A percentile compares a stretch with the other conserved stretches of the same genome.
Evolutionary conservation across 1,284 basidiomycete genomes (phyloP).

Genomic region (Melanopsichium pennsylvanicum): DNA sequence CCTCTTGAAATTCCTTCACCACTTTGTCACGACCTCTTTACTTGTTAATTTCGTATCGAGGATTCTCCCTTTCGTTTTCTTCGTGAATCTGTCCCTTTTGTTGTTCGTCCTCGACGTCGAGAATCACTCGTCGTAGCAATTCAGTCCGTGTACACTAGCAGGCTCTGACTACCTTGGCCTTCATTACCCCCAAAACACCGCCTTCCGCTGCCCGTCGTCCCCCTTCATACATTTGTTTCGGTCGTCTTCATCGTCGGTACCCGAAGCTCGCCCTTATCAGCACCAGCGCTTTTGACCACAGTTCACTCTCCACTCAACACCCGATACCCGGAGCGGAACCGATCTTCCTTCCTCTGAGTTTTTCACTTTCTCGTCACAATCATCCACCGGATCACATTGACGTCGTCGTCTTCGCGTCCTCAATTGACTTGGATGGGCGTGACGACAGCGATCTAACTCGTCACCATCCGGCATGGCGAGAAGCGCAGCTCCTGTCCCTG

Average conservation of each 20-base stretch:
- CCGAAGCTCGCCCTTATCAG: slow-evolving; percentile 4
- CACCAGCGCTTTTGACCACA: too few species aligned
- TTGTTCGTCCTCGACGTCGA: slow-evolving; percentile 4
- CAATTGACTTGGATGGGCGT: slow-evolving; percentile 41
- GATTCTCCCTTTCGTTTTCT: neutral
- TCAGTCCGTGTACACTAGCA: slow-evolving; percentile 34
- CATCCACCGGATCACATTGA: neutral
- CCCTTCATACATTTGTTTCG: neutral
- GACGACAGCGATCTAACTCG: slow-evolving; percentile 36
- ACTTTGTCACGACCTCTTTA: slow-evolving; percentile 6
- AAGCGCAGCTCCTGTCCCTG: slow-evolving; percentile 46
- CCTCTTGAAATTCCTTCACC: slow-evolving; percentile 7
- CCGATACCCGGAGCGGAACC: slow-evolving; percentile 21
- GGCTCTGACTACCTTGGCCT: slow-evolving; percentile 10
- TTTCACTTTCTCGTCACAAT: neutral
- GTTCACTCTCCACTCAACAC: neutral
- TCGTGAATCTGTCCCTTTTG: slow-evolving; percentile 1
- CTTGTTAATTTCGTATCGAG: slow-evolving; percentile 6
- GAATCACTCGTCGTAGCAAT: slow-evolving; percentile 18
- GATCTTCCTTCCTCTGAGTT: slow-evolving; percentile 20
- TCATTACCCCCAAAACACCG: slow-evolving; percentile 27
- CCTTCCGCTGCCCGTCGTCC: slow-evolving; percentile 2
- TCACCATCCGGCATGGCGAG: slow-evolving; percentile 48
- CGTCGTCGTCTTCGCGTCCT: slow-evolving; percentile 22
- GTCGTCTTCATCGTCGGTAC: slow-evolving; percentile 3